Base-by-base conservation (phyloP, 352 stramenopile genomes). In the Phytophthora cactorum region DNA sequence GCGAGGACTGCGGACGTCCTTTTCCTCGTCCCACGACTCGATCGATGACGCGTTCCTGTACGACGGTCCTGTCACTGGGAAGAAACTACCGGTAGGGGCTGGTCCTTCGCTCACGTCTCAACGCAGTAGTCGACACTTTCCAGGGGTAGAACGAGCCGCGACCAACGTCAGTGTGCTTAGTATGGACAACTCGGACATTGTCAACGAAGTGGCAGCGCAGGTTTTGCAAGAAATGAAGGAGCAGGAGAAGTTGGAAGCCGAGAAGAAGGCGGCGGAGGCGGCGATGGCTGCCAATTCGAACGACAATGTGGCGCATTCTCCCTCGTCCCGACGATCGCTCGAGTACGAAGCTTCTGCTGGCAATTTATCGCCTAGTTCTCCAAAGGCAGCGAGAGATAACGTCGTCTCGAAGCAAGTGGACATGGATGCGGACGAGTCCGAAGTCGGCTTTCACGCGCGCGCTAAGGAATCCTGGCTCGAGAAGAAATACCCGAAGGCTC, bases 31-130 rank as follows among this genome's bases (percentile, higher is more conserved):
- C 7, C 79, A 80, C 5, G 85, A 93, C 43, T 95, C 84, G 0
- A 90, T 95, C 34, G 84, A 93, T 46, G 86, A 93, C 50, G 81
- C 80, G 1, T 90, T 93, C 60, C 66, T 73, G 4, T 70, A 67
- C 22, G 68, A 79, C 9, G 59, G 41, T 10, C 59, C 53, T 22
- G 50, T 52, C 0, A 61, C 22, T 34, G 43, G 51, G 8, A 77
- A 76, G 32, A 74, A 72, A 22, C 28, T 73, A 22, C 22, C 22
- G 22, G 22, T 22, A 1, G 63, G 69, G 36, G 62, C 41, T 46
- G 32, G 49, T 8, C 22, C 49, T 10, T 74, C 59, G 0, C 39
- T 65, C 28, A 63, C 46, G 2, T 75, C 66, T 22, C 71, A 73
- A 34, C 66, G 62, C 14, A 75, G 67, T 44, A 68, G 63, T 58